A percentile compares a stretch with the other conserved stretches of the same genome.
Evolutionary conservation across 78 protist genomes (phyloP).

Genomic region (Fonticula alba): DNA sequence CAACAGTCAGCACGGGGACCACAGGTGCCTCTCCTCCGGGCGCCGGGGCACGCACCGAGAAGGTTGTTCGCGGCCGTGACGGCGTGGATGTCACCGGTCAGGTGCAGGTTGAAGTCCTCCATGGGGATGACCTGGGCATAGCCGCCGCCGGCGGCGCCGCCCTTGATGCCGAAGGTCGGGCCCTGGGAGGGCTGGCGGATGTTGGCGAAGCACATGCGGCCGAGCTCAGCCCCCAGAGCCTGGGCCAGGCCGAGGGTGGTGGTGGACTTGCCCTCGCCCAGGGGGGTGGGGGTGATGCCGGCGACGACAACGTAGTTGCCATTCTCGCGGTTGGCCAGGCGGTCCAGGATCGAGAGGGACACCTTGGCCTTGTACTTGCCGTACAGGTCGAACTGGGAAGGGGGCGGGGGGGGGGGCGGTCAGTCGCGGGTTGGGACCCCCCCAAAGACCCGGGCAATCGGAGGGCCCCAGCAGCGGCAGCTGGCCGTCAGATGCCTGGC

Average conservation of each 20-base stretch:
- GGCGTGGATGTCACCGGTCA: constrained; percentile 96
- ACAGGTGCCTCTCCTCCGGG: too few relatives aligned
- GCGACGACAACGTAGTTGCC: constrained; percentile 80
- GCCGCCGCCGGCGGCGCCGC: constrained; percentile 94
- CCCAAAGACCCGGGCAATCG: background rate
- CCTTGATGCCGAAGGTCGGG: constrained; percentile 90
- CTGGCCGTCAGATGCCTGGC: background rate
- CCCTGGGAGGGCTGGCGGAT: constrained; percentile 87
- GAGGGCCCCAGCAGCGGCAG: background rate
- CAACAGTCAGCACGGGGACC: background rate
- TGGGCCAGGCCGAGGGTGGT: constrained; percentile 89
- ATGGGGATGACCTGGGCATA: constrained; percentile 82
- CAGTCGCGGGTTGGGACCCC: background rate
- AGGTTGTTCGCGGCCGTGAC: constrained; percentile 93
- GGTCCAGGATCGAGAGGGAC: constrained; percentile 26
- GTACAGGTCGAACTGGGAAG: constrained; percentile 21
- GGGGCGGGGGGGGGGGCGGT: too few relatives aligned
- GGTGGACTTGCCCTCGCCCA: constrained; percentile 94
- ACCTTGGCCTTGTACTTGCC: constrained; percentile 66
- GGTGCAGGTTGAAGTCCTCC: constrained; percentile 90
- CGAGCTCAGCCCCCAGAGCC: constrained; percentile 85
- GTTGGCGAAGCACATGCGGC: constrained; percentile 46
- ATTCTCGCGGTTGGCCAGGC: constrained; percentile 16
- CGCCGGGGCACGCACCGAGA: constrained; percentile 9
- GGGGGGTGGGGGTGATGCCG: constrained; percentile 47